Evolutionary conservation across 345 rosid genomes (phyloP).

Genomic region (Gossypium raimondii): DNA sequence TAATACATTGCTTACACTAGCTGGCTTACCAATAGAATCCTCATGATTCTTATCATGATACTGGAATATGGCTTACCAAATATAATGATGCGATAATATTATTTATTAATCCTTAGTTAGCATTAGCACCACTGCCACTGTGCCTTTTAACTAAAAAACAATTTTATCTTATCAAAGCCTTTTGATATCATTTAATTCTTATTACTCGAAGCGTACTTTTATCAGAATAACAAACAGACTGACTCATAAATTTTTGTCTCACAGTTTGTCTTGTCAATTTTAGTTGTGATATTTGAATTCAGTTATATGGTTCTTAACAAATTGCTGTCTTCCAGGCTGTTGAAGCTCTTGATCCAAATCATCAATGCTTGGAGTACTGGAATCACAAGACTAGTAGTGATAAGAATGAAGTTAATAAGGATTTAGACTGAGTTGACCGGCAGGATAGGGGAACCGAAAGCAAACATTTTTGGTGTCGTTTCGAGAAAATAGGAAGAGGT

Average conservation of each 20-base stretch:
- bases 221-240: neutral
- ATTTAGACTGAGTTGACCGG: constrained; percentile 14
- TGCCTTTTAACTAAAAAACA: too few species aligned
- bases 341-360: constrained; percentile 77
- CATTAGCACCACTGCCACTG: neutral
- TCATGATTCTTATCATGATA: too few species aligned
- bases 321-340: constrained; percentile 41
- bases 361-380: constrained; percentile 72
- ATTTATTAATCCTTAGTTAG: too few species aligned
- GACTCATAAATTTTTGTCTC: neutral
- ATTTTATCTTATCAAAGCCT: neutral
- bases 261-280: neutral
- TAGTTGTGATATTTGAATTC: neutral
- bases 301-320: neutral
- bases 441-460: constrained; percentile 11
- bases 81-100: too few species aligned
- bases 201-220: neutral
- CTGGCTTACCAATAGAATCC: too few species aligned
- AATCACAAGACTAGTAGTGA: constrained; percentile 26
- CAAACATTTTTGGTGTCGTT: constrained; percentile 35
- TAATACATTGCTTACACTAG: too few species aligned
- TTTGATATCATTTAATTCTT: neutral
- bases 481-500: constrained; percentile 20
- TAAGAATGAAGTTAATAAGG: neutral
- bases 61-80: too few species aligned